These are phyloP conservation scores for Lepidium africanum DNA, from an alignment of 345 rosid genomes.

Conservation along the genomic window DNA sequence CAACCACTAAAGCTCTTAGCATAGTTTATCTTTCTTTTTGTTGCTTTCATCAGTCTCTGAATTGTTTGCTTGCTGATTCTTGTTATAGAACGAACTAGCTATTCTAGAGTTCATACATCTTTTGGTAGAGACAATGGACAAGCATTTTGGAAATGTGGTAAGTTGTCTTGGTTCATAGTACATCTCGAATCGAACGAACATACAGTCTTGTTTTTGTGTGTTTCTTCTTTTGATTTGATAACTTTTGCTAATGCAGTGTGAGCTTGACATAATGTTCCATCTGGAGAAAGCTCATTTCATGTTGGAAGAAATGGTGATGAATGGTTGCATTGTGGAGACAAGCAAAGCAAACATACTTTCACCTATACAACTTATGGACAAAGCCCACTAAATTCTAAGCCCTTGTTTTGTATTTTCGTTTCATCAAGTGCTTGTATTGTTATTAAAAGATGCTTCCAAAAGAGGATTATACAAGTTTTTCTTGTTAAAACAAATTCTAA, in stretches of 20 bases:
- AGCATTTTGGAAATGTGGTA: constrained; percentile 97
- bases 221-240: not conserved
- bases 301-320: constrained; percentile 98
- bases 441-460: not conserved
- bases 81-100: constrained; percentile 77
- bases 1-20: not conserved
- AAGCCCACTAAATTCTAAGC: constrained; percentile 35
- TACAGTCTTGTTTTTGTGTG: not conserved
- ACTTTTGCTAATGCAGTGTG: constrained; percentile 47
- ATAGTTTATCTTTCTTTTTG: not conserved
- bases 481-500: not conserved
- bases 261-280: constrained; percentile 98
- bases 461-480: not conserved
- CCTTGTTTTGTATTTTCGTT: not conserved
- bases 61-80: not conserved
- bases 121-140: constrained; percentile 93
- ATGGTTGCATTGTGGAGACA: constrained; percentile 88
- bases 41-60: not conserved
- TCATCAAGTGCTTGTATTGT: not conserved
- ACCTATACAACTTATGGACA: constrained; percentile 88
- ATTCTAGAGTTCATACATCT: constrained; percentile 94
- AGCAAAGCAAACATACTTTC: constrained; percentile 77
- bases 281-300: constrained; percentile 98
- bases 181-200: not conserved
- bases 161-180: constrained; percentile 9